Base-by-base conservation (phyloP, 768 basidiomycete genomes). In the Leccinum uliginosum region DNA sequence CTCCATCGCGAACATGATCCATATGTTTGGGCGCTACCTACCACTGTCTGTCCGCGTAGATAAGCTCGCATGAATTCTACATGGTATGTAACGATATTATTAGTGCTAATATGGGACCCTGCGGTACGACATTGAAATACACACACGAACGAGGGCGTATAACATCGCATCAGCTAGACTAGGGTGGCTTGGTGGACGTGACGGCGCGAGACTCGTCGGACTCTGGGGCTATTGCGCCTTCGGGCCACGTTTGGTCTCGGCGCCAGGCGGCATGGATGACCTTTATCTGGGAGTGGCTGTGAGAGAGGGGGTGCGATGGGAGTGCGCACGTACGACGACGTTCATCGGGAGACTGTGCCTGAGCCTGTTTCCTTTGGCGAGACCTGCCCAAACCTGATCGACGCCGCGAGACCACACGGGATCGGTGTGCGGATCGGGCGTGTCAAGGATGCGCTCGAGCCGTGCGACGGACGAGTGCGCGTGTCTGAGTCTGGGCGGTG, bases 181-280 rank as follows among this genome's bases (percentile, higher is more conserved):
- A 59, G 21, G 58, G 50, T 40, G 54, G 55, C 46, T 63, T 17
- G 12, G 32, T 5, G 5, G 49, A 38, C 15, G 43, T 29, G 55
- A 50, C 35, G 26, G 55, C 30, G 14, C 49, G 51, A 47, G 77
- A 74, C 46, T 87, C 82, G 62, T 88, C 86, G 14, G 86, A 78
- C 52, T 83, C 82, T 9, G 83, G 86, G n/a, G 73, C 86, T 4
- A 75, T 70, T 35, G 80, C 75, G 17, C 81, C 84, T 38, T 73
- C 71, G 19, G 90, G 90, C 90, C 90, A 92, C 46, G 86, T 89
- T 50, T 82, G 77, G 58, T 92, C 89, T 51, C 82, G 82, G 47
- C 87, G 69, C 90, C 90, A 92, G 34, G 85, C 84, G 32, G 85
- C 80, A 63, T 88, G 81, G 46, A 90, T 70, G 57, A 92, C 77